Evolutionary conservation across 106 monocot genomes (phyloP).

Genomic region (Allium cepa): DNA sequence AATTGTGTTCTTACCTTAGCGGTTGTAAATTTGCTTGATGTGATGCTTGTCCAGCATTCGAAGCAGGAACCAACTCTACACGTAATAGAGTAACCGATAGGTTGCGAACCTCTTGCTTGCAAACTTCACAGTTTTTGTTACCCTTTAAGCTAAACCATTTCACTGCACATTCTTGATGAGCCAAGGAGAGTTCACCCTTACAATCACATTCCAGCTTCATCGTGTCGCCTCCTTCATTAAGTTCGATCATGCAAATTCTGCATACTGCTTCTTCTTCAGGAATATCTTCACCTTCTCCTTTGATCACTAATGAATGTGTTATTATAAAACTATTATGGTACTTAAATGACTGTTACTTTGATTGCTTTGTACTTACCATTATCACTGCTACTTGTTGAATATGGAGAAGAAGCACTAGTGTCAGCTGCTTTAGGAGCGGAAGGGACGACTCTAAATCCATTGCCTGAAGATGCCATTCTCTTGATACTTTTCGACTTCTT

Average conservation of each 20-base stretch:
- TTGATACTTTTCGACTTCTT: constrained; percentile 28
- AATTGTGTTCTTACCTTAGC: constrained; percentile 9
- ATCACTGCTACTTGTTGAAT: constrained; percentile 9
- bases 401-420: constrained; percentile 9
- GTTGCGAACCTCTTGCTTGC: constrained; percentile 43
- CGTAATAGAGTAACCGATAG: constrained; percentile 43
- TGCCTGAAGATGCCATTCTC: constrained; percentile 36
- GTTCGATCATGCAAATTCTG: constrained; percentile 45
- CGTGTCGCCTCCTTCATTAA: constrained; percentile 35
- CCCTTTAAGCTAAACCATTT: constrained; percentile 55
- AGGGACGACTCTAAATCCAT: constrained; percentile 37
- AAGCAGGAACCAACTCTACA: constrained; percentile 19
- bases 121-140: constrained; percentile 41
- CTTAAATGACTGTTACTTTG: not conserved
- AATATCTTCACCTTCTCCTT: constrained; percentile 26
- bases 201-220: constrained; percentile 45
- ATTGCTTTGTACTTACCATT: constrained; percentile 9
- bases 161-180: constrained; percentile 43
- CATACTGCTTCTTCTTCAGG: constrained; percentile 57
- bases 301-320: constrained; percentile 12
- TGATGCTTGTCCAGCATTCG: not conserved
- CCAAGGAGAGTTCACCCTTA: constrained; percentile 49
- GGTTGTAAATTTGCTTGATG: constrained; percentile 5
- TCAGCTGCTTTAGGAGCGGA: constrained; percentile 20
- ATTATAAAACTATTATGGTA: not conserved